Evolutionary conservation across 495 filamentous ascomycete genomes (phyloP).

Genomic region (Ramalina peruviana): DNA sequence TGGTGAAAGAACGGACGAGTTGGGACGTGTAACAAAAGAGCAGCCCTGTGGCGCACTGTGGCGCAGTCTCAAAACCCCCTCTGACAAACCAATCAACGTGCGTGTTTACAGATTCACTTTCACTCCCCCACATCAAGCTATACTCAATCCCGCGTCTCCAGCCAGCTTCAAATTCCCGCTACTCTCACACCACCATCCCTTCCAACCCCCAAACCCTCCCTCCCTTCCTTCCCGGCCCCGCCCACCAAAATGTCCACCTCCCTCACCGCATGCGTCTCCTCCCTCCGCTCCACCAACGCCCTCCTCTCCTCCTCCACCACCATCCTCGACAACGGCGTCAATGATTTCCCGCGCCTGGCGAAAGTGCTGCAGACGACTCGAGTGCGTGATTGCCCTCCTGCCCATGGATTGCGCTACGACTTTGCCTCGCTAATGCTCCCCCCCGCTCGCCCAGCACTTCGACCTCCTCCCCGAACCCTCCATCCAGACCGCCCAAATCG

Average conservation of each 20-base stretch:
- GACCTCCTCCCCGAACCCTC: conserved; percentile 60
- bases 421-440: no score
- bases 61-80: no score
- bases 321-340: conserved; percentile 56
- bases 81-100: no score
- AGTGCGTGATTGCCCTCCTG: conserved; percentile 30
- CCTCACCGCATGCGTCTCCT: conserved; percentile 51
- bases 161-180: no score
- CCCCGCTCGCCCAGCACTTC: conserved; percentile 45
- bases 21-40: no score
- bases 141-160: background rate
- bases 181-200: no score
- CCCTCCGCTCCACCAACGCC: conserved; percentile 53
- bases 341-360: conserved; percentile 59
- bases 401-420: no score
- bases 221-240: no score
- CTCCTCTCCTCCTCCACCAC: conserved; percentile 62
- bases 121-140: background rate
- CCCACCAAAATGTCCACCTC: conserved; percentile 21
- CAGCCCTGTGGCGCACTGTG: no score
- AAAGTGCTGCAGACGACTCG: conserved; percentile 58
- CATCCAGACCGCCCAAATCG: conserved; percentile 51
- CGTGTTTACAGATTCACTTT: background rate
- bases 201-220: no score
- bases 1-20: no score